These are phyloP conservation scores for Pyrenula massariospora DNA, from an alignment of 495 filamentous ascomycete species.

Conservation along the genomic window DNA sequence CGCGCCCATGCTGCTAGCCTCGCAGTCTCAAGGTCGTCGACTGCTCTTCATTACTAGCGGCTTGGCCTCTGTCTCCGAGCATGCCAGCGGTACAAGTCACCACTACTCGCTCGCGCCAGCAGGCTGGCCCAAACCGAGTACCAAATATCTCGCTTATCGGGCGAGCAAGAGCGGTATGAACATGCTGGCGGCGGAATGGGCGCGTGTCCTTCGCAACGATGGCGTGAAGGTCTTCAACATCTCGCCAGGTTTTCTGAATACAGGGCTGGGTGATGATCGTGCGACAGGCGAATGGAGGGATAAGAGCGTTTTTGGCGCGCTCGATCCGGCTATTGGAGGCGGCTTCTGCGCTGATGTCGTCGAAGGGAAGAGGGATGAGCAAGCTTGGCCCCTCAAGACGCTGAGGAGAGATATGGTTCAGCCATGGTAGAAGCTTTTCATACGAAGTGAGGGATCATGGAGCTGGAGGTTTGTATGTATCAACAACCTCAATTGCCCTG, in stretches of 20 bases:
- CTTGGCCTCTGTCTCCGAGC: slow-evolving; percentile 28
- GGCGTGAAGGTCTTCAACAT: slow-evolving; percentile 47
- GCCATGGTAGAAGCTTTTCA: too few species aligned
- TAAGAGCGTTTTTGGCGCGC: slow-evolving; percentile 27
- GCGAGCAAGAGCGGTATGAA: slow-evolving; percentile 47
- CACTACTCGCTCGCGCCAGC: slow-evolving; percentile 22
- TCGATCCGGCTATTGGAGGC: slow-evolving; percentile 29
- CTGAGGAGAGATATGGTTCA: too few species aligned
- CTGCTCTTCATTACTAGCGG: slow-evolving; percentile 40
- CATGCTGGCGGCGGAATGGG: slow-evolving; percentile 54
- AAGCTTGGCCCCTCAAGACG: too few species aligned
- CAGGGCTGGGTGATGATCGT: slow-evolving; percentile 28
- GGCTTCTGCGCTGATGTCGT: slow-evolving; percentile 29
- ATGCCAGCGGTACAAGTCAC: slow-evolving; percentile 9
- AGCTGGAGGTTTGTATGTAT: too few species aligned
- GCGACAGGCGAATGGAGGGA: slow-evolving; percentile 18
- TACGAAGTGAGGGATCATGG: too few species aligned
- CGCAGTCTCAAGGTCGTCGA: slow-evolving; percentile 25
- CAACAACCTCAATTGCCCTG: too few species aligned
- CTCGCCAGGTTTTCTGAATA: slow-evolving; percentile 44
- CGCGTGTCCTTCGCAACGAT: slow-evolving; percentile 36
- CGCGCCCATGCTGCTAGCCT: slow-evolving; percentile 31
- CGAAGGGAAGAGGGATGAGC: slow-evolving; percentile 32
- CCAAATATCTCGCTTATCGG: slow-evolving; percentile 28
- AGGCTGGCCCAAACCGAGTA: slow-evolving; percentile 35